Evolutionary conservation across 805 yeast genomes (phyloP), one percentile per base, ranked within the genome.

Genomic region (Cyberlindnera veronae): DNA sequence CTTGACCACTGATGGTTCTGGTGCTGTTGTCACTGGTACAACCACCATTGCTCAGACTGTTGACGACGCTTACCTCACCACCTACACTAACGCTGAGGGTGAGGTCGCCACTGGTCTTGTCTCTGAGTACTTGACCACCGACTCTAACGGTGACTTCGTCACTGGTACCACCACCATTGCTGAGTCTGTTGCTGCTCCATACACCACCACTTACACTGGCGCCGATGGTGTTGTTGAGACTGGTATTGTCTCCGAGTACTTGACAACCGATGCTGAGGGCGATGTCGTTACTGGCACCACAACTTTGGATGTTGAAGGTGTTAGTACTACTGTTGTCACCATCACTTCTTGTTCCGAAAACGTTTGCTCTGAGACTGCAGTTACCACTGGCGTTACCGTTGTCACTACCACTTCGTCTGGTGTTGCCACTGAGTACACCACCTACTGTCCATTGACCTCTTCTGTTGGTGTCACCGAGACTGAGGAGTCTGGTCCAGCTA

Each of bases 381-480:
- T 49, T 26, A 54, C 60, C 22, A 54, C 61, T 21, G 59, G 57
- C 37, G 50, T 50, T 31, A 42, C 61, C 7, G 46, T 45, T 39
- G 44, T 42, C 13, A 39, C 49, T 4, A 17, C 37, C 10, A 38
- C 42, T 3, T 21, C 34, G 12, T 34, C 21, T 22, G 39, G 39
- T 23, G 44, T 30, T 23, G 40, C 19, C 12, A 30, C 40, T 18
- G 35, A 30, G 31, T 36, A 36, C 35, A 45, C 49, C 15, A 42
- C 46, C 6, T 40, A 43, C 30, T 46, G 45, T 23, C 48, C 50
- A 37, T 32, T 41, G 30, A 38, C 42, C 23, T n/a, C 38, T n/a
- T 24, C 27, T 11, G 19, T 5, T 11, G 13, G 23, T 10, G 10
- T 15, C 3, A 7, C 35, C 9, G 17, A 38, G 7, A 5, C 40